Conservation (phyloP, 164 flowering plant genomes). For the Litsea cubeba region DNA sequence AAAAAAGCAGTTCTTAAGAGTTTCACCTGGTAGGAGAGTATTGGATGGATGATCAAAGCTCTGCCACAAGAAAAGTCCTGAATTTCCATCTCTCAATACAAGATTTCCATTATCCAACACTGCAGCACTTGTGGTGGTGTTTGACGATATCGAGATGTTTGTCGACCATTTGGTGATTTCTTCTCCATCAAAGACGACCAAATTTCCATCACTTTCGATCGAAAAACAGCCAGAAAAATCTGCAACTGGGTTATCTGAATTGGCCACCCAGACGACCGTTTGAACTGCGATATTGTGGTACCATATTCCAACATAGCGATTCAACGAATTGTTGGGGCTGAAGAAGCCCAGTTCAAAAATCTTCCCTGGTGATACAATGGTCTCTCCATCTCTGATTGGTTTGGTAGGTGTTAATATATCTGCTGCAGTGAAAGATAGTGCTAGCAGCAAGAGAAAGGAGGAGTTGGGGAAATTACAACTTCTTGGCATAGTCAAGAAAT, state of each 20-base stretch:
- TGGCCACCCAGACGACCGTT: conserved; percentile 10
- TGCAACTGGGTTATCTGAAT: conserved; percentile 3
- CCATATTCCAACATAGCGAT: conserved; percentile 12
- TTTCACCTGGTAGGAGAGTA: conserved; percentile 1
- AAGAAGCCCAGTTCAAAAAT: conserved; percentile 14
- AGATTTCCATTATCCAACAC: conserved; percentile 30
- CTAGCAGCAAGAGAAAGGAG: neutral
- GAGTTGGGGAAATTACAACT: neutral
- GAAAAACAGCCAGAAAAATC: neutral
- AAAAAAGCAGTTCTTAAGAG: too few species aligned
- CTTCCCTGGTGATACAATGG: neutral
- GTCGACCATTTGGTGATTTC: neutral
- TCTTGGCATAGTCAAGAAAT: too few species aligned
- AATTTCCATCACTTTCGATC: conserved; percentile 1
- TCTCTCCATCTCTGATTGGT: conserved; percentile 3
- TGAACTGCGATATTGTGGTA: conserved; percentile 1
- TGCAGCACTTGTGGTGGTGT: neutral
- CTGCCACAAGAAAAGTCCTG: conserved; percentile 1
- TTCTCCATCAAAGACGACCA: neutral
- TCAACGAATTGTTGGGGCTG: conserved; percentile 4
- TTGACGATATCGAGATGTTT: neutral
- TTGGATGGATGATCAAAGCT: conserved; percentile 13
- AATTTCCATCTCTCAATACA: conserved; percentile 16
- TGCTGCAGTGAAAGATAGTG: neutral
- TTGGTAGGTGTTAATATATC: neutral